Conservation (phyloP, 2,329 filamentous ascomycete genomes). For the Graphiopsis chlorocephala region DNA sequence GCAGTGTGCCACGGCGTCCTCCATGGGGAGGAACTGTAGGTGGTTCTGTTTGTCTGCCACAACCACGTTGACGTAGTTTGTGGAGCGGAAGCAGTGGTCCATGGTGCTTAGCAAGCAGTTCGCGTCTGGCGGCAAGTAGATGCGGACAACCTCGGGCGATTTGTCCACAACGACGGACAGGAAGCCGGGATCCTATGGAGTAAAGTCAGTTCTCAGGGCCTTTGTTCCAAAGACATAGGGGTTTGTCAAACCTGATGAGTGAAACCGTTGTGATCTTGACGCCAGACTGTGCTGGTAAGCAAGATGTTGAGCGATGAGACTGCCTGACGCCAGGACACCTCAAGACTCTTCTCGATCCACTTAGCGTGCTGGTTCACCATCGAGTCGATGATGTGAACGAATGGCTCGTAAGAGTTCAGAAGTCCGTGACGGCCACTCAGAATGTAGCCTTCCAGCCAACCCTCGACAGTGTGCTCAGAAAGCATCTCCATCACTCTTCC, state of each 20-base stretch:
- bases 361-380: constrained; percentile 88
- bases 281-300: constrained; percentile 74
- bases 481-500: constrained; percentile 82
- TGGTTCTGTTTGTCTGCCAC: constrained; percentile 79
- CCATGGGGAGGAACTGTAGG: constrained; percentile 71
- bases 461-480: constrained; percentile 76
- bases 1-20: constrained; percentile 70
- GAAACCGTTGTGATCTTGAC: constrained; percentile 58
- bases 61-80: constrained; percentile 78
- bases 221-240: neutral
- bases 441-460: constrained; percentile 77
- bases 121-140: constrained; percentile 76
- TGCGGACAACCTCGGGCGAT: constrained; percentile 73
- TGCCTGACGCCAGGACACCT: constrained; percentile 73
- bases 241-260: constrained; percentile 61
- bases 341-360: constrained; percentile 78
- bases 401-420: constrained; percentile 78
- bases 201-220: constrained; percentile 51
- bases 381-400: constrained; percentile 78
- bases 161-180: constrained; percentile 78
- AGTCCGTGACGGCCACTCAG: constrained; percentile 72
- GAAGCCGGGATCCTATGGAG: constrained; percentile 77
- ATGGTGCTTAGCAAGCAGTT: constrained; percentile 74
- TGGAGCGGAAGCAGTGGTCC: constrained; percentile 70
- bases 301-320: constrained; percentile 76